Conservation (phyloP, 177 flowering plant species). For the Vitis hybrid region DNA sequence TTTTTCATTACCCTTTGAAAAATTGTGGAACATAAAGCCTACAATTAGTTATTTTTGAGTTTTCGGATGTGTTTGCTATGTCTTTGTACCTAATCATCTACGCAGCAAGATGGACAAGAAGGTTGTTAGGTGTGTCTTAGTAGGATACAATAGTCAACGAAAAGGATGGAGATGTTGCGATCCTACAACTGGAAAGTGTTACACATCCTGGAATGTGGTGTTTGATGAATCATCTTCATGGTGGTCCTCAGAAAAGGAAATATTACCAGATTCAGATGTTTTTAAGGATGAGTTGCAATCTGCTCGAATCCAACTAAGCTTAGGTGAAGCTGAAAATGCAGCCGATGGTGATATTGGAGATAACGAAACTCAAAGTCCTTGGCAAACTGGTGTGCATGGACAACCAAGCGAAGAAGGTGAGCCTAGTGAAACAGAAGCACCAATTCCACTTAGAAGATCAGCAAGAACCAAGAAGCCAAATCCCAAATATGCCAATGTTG, state of each 20-base stretch:
- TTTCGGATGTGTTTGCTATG: too few relatives aligned
- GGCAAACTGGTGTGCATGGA: conserved; percentile 9
- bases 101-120: conserved; percentile 26
- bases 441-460: conserved; percentile 15
- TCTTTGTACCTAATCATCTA: conserved; percentile 18
- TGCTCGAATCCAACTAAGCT: background rate
- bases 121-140: conserved; percentile 20
- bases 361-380: conserved; percentile 7
- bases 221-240: conserved; percentile 38
- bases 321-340: conserved; percentile 3
- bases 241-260: conserved; percentile 21
- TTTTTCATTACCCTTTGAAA: too few relatives aligned
- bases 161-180: conserved; percentile 33
- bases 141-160: conserved; percentile 20
- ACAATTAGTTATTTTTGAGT: too few relatives aligned
- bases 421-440: background rate
- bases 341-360: background rate
- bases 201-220: conserved; percentile 29
- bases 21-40: too few relatives aligned
- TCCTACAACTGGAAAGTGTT: conserved; percentile 16
- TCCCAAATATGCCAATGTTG: conserved; percentile 13
- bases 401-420: background rate
- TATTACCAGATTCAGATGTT: conserved; percentile 9
- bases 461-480: conserved; percentile 14
- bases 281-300: conserved; percentile 12